These are phyloP conservation scores for Colletotrichum truncatum DNA, from an alignment of 2,329 filamentous ascomycete species.

Conservation along the genomic window DNA sequence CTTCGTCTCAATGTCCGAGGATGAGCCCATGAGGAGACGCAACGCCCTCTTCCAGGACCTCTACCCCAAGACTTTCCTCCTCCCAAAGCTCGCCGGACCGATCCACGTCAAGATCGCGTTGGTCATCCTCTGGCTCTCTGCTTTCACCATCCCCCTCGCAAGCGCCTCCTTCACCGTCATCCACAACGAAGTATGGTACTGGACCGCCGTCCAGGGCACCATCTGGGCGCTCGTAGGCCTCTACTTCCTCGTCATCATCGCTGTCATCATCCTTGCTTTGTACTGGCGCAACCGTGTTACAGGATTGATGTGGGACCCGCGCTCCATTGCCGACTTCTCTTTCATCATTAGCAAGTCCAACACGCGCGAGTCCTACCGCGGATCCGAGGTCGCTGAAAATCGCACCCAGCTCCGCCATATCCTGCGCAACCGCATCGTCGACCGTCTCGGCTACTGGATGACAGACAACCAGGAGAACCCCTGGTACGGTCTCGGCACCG, in stretches of 20 bases:
- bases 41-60: constrained; percentile 75
- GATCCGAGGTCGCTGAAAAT: constrained; percentile 68
- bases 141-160: constrained; percentile 84
- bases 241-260: constrained; percentile 73
- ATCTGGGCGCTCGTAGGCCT: constrained; percentile 81
- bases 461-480: constrained; percentile 71
- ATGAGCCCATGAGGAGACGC: constrained; percentile 65
- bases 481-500: constrained; percentile 80
- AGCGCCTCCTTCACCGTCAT: constrained; percentile 78
- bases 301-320: constrained; percentile 85
- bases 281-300: constrained; percentile 74
- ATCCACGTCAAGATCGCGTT: constrained; percentile 73
- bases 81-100: constrained; percentile 68
- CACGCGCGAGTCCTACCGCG: constrained; percentile 75
- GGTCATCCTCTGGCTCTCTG: constrained; percentile 78
- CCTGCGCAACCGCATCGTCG: constrained; percentile 65
- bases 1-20: constrained; percentile 79
- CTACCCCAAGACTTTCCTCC: constrained; percentile 74
- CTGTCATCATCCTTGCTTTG: constrained; percentile 66
- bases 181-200: constrained; percentile 72
- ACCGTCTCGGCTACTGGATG: constrained; percentile 89
- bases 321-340: constrained; percentile 83
- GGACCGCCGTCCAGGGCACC: constrained; percentile 81
- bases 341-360: constrained; percentile 84
- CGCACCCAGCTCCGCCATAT: constrained; percentile 62